Base-by-base conservation (phyloP, 768 basidiomycete species). In the Boletus speciosus region DNA sequence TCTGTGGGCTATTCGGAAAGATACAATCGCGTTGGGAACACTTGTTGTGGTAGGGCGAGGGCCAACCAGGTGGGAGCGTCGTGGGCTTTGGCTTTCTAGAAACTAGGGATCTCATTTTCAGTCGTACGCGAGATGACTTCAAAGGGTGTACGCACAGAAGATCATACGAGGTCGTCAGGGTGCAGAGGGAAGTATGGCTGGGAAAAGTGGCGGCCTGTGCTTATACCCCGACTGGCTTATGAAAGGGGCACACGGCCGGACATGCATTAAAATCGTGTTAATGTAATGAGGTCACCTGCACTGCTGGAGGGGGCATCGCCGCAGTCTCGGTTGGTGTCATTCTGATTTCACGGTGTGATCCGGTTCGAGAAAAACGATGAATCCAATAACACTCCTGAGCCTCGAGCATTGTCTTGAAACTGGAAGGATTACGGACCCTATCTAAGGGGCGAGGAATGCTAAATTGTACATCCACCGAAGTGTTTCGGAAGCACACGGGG, bases 41-140 rank as follows among this genome's bases (percentile, higher is more conserved):
- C 50, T 70, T 74, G 60, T 72, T 70, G 47, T 74, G 73, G 50
- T 61, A 72, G 9, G 62, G 62, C 9, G 73, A 73, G 19, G 73
- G 73, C 73, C 73, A 74, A 37, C 62, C 63, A 3, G 67, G 52
- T 1, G 71, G 72, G 5, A 69, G 60, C 2, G 63, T 55, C 27
- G 61, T 54, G 23, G 56, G 35, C 36, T 73, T 73, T 38, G 67
- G 61, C 27, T 66, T 72, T 57, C 46, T 66, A 42, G 57, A 67
- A 47, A 73, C 70, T 73, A 36, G 21, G 29, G 6, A 32, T 6
- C 4, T 11, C 7, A 6, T 2, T 23, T 27, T 49, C 14, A 57
- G 55, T 39, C 27, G 19, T 21, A 12, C 19, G 27, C 23, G 11
- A 29, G 23, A 38, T 16, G 15, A 35, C 31, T 34, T n/a, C 8